These are phyloP conservation scores for Cladosporium sp. DNA, from an alignment of 2,329 filamentous ascomycete species.

Conservation along the genomic window DNA sequence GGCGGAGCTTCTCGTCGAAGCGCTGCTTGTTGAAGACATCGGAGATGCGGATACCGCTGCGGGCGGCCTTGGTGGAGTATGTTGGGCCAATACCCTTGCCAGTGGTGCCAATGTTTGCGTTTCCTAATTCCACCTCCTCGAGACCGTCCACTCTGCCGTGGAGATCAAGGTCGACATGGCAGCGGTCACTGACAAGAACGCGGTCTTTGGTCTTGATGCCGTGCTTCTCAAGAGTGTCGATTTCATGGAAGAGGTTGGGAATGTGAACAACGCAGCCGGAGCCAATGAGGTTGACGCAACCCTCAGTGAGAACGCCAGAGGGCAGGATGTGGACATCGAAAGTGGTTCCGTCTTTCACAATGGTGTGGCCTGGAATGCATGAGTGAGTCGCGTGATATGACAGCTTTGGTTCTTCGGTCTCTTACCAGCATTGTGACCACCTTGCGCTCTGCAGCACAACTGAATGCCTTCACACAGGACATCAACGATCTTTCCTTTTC, in stretches of 20 bases:
- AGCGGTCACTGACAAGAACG: constrained; percentile 61
- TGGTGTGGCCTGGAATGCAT: constrained; percentile 38
- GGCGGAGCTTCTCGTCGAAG: constrained; percentile 64
- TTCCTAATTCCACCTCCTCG: constrained; percentile 50
- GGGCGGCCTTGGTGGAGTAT: constrained; percentile 60
- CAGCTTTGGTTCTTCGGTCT: not conserved
- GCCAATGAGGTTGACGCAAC: constrained; percentile 68
- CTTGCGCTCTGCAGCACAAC: constrained; percentile 54
- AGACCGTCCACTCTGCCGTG: constrained; percentile 66
- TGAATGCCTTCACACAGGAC: constrained; percentile 43
- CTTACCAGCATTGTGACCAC: constrained; percentile 50
- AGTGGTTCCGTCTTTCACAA: constrained; percentile 40
- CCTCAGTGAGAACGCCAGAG: constrained; percentile 68
- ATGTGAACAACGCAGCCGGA: constrained; percentile 64
- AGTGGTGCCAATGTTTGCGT: constrained; percentile 49
- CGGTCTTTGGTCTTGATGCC: constrained; percentile 56
- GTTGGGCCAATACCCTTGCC: constrained; percentile 50
- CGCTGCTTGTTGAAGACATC: constrained; percentile 64
- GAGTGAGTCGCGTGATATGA: not conserved
- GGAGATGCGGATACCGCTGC: constrained; percentile 62
- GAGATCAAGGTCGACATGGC: constrained; percentile 61
- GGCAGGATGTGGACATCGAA: constrained; percentile 60
- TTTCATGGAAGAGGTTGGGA: constrained; percentile 63
- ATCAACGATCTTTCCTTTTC: constrained; percentile 55
- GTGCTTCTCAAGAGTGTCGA: constrained; percentile 57